phyloP scores from a whole-genome alignment of 2,329 filamentous ascomycete genomes.

The Periglandula ipomoeae region DNA sequence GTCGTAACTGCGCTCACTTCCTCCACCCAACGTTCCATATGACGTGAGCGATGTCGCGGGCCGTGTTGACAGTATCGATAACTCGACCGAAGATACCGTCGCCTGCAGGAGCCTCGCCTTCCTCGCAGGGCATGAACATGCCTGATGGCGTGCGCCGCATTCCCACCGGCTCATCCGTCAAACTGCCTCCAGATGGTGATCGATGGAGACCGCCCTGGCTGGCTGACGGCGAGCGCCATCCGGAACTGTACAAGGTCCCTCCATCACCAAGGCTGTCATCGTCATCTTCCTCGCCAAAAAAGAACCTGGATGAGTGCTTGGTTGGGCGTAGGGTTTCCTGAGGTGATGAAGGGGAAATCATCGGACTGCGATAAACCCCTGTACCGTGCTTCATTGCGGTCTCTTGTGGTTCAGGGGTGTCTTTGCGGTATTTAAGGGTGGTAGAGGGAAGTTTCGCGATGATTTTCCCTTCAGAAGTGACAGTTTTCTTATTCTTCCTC shows the following conservation, averaged over 20 bases:
- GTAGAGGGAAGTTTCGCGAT: slow-evolving; percentile 85
- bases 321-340: slow-evolving; percentile 73
- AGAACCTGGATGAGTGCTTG: slow-evolving; percentile 55
- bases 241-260: slow-evolving; percentile 18
- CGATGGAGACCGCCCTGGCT: slow-evolving; percentile 30
- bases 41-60: slow-evolving; percentile 60
- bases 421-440: slow-evolving; percentile 74
- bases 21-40: slow-evolving; percentile 65
- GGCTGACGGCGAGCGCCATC: slow-evolving; percentile 22
- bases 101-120: slow-evolving; percentile 53
- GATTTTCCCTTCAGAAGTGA: slow-evolving; percentile 63
- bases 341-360: slow-evolving; percentile 65
- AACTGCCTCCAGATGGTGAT: slow-evolving; percentile 38
- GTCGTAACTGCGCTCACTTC: slow-evolving; percentile 28
- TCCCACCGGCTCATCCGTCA: slow-evolving; percentile 45
- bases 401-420: slow-evolving; percentile 58
- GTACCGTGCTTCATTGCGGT: slow-evolving; percentile 54
- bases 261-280: slow-evolving; percentile 41
- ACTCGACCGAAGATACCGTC: slow-evolving; percentile 67
- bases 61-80: slow-evolving; percentile 70
- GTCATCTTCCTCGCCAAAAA: slow-evolving; percentile 50
- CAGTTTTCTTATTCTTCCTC: slow-evolving; percentile 26
- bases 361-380: slow-evolving; percentile 35
- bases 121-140: slow-evolving; percentile 86
- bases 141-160: slow-evolving; percentile 75